Evolutionary conservation across 305 asterid species (phyloP).

Genomic region (Fraxinus angustifolia): DNA sequence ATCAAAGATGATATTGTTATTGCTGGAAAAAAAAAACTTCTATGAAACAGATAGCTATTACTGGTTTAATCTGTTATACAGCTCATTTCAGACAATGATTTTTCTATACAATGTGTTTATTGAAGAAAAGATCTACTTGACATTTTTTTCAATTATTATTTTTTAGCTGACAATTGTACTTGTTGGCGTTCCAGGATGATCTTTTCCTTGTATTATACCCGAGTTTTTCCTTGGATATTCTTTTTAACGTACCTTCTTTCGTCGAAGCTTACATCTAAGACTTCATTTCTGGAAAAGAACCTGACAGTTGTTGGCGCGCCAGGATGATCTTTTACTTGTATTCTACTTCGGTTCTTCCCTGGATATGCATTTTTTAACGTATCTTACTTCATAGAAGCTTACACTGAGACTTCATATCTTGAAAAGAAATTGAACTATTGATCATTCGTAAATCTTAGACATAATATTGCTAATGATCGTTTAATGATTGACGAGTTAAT

Average conservation of each 20-base stretch:
- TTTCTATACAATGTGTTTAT: background rate
- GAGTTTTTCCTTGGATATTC: background rate
- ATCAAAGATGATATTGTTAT: background rate
- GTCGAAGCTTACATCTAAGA: background rate
- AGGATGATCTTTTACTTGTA: background rate
- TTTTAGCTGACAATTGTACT: background rate
- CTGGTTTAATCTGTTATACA: background rate
- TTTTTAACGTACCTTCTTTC: background rate
- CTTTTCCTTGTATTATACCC: background rate
- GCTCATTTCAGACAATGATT: background rate
- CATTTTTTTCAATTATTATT: background rate
- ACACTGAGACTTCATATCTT: too few species aligned
- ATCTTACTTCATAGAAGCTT: too few species aligned
- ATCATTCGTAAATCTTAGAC: background rate
- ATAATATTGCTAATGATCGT: background rate
- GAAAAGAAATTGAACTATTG: background rate
- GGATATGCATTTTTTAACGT: too few species aligned
- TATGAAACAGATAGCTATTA: background rate
- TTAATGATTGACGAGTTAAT: background rate
- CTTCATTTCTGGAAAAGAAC: background rate
- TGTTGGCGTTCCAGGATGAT: background rate
- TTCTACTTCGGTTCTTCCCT: background rate
- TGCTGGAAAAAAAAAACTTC: background rate
- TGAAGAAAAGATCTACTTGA: background rate
- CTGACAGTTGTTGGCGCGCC: background rate